Evolutionary conservation across 768 basidiomycete genomes (phyloP).

Genomic region (Dacryopinax primogenitus): DNA sequence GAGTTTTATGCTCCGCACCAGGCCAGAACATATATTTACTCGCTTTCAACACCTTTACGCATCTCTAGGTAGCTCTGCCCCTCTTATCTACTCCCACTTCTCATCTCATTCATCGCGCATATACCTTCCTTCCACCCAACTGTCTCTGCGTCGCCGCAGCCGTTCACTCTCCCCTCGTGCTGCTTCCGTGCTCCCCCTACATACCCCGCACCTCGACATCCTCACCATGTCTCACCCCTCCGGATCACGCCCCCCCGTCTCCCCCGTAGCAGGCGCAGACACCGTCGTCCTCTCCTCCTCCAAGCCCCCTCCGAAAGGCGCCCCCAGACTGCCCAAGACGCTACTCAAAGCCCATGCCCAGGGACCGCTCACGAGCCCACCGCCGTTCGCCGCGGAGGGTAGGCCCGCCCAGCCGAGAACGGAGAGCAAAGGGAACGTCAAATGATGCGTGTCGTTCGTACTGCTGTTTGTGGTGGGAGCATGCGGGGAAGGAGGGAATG

Average conservation of each 20-base stretch:
- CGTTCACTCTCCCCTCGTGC: not conserved
- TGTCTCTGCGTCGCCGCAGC: not conserved
- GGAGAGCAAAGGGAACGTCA: not conserved
- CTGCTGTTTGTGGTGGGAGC: not conserved
- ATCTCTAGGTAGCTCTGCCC: too few species aligned
- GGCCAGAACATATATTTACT: too few species aligned
- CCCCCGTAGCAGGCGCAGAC: not conserved
- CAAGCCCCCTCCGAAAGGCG: not conserved
- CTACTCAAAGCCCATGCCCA: conserved; percentile 1
- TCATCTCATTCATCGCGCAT: not conserved
- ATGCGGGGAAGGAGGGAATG: not conserved
- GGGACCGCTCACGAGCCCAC: not conserved
- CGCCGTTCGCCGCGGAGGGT: not conserved
- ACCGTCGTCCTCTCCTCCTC: not conserved
- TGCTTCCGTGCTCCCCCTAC: not conserved
- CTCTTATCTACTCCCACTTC: not conserved
- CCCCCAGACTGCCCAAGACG: not conserved
- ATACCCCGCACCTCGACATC: not conserved
- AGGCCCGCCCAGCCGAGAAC: not conserved
- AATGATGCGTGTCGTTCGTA: not conserved
- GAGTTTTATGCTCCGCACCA: too few species aligned
- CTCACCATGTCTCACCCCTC: not conserved
- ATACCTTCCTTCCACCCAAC: not conserved
- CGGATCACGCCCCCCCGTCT: not conserved
- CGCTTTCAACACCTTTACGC: too few species aligned